Base-by-base conservation (phyloP, 257 asterid species). In the Nicotiana undulata region DNA sequence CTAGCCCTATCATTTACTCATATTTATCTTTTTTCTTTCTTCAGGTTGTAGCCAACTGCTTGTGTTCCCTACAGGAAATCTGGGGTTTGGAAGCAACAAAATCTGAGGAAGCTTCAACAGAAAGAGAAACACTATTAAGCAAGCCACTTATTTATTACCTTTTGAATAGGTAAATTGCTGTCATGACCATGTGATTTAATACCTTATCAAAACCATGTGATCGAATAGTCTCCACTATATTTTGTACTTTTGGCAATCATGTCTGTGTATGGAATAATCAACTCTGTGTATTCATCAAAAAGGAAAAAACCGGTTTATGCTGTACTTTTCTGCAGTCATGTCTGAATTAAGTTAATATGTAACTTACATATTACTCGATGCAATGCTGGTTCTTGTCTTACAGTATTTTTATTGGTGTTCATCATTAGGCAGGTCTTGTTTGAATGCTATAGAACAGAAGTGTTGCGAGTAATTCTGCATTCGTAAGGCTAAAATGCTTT, bases 21-120 rank as follows among this genome's bases (percentile, higher is more conserved):
- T 72, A 79, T 78, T 58, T 63, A 56, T 59, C 65, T 11, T 5
- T 78, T 28, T 85, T 86, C 67, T 61, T 70, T 74, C 67, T 67
- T 76, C 82, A 96, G 98, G 99, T 96, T 80, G 98, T 96, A 72
- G 97, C 97, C 22, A 92, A 94, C 89, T 96, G 97, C 88, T 89
- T 96, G 81, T 89, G 90, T 68, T 86, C 98, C 78, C 89, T 96
- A 78, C 98, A 96, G 88, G 98, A 92, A 90, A 94, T 96, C 64
- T 96, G 99, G 99, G 89, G 91, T 84, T 89, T 90, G 85, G 98
- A 96, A 88, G 97, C 98, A 88, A 87, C 90, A 81, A 89, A 89
- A 82, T 94, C 98, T 9, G 98, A 91, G 86, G 98, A 96, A 84
- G 95, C 96, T 34, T 88, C 94, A 44, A 89, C 91, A 89, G 98